Base-by-base conservation (phyloP, 176 grass and related monocot species). In the Alopecurus myosuroides region DNA sequence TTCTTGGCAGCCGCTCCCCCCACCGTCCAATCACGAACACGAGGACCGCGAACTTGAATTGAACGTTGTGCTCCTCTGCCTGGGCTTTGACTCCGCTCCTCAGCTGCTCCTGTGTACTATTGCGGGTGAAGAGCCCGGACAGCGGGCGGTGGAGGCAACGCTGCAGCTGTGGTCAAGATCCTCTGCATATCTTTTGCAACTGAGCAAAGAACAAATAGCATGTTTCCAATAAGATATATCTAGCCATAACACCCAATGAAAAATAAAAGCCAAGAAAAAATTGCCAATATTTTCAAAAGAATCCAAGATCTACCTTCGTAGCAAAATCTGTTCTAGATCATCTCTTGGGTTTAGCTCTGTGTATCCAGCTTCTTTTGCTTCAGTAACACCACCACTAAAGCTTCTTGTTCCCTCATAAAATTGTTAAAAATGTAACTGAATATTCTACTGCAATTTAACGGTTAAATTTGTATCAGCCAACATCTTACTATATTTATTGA, bases 391-490 rank as follows among this genome's bases (percentile, higher is more conserved):
- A 85, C 92, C 85, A 85, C 95, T 98, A 31, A 98, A 98, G 41
- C 50, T 44, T 58, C 68, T 86, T 81, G 84, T 76, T 90, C 95
- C 95, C 86, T 95, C 70, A 82, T n/a, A n/a, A 98, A 98, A 78
- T 90, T 95, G 82, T 98, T 98, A 74, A 98, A 98, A 80, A 98
- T 93, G 78, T 98, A 98, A 92, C 95, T 98, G 91, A 98, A 85
- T 66, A 93, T 98, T 76, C 95, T 91, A 85, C 95, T 98, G 90
- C 74, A 88, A 76, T 64, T 82, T 39, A 41, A 84, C 58, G 26
- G 58, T 71, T 22, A 62, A 81, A 55, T 55, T 55, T n/a, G 51
- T 55, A 33, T 80, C 40, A 87, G 46, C 30, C 46, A 79, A 25
- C 53, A 82, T 49, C 17, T 8, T 79, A 63, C 19, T 79, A 28